Percentiles rank a stretch among this genome's conserved stretches.
Conservation (phyloP, 1,284 basidiomycete genomes). For the Irpex sp. region DNA sequence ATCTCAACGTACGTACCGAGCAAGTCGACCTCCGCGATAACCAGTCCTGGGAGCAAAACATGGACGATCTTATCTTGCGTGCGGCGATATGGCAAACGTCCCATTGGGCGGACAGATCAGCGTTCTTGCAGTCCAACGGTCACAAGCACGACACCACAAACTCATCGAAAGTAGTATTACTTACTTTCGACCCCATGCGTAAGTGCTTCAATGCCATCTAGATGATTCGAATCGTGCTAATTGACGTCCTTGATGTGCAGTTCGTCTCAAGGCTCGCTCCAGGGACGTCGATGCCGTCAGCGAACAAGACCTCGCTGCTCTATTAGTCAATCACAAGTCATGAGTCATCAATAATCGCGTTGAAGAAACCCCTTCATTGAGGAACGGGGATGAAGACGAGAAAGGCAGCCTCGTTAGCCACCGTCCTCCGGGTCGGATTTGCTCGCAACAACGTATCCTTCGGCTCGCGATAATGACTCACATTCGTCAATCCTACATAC, state of each 20-base stretch:
- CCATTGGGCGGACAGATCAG: slow-evolving; percentile 86
- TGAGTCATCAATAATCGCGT: neutral
- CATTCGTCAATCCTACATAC: no score
- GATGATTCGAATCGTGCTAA: neutral
- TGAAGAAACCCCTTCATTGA: no score
- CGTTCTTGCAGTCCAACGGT: slow-evolving; percentile 50
- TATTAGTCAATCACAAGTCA: slow-evolving; percentile 43
- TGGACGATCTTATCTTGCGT: slow-evolving; percentile 94
- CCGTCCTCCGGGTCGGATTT: no score
- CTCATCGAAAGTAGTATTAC: slow-evolving; percentile 80
- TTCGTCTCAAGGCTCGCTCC: slow-evolving; percentile 82
- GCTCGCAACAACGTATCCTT: no score
- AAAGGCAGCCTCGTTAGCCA: no score
- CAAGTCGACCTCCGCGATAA: slow-evolving; percentile 69
- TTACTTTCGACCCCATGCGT: slow-evolving; percentile 92
- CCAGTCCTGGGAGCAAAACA: slow-evolving; percentile 64
- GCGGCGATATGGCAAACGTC: slow-evolving; percentile 91
- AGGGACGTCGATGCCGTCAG: slow-evolving; percentile 74
- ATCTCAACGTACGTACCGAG: slow-evolving; percentile 83
- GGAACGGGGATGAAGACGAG: no score
- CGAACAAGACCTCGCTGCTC: slow-evolving; percentile 68
- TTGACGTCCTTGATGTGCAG: slow-evolving; percentile 30
- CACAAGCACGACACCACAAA: slow-evolving; percentile 33
- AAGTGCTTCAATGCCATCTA: slow-evolving; percentile 31
- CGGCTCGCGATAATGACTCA: no score